Evolutionary conservation across 2,329 filamentous ascomycete genomes (phyloP), one percentile per base, ranked within the genome.

Genomic region (Fusarium sp.): DNA sequence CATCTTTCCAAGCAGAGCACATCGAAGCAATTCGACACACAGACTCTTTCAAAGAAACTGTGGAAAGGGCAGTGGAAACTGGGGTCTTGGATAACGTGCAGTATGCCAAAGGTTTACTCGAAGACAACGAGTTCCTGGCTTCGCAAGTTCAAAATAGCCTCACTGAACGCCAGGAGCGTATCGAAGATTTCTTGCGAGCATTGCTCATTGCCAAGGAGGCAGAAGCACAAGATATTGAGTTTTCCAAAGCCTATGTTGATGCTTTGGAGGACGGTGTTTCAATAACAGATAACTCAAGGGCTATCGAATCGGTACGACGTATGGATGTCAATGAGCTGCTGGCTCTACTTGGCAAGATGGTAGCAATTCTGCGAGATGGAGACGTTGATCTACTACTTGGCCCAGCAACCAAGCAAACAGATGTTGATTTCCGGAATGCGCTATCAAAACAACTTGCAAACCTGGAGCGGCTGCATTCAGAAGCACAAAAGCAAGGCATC

Each of bases 21-120:
- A 78, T 91, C 10, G 88, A 93, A 70, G 89, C 90, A 13, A 78
- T 92, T 10, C 87, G 92, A 37, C 90, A 87, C 61, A 80, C 93
- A 19, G 84, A 87, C 4, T 95, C 93, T 3, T 94, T 94, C 73
- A 87, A 84, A 54, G 78, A 76, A n/a, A 77, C 81, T 31, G 80
- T 89, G 10, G 87, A 90, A 71, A 72, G 71, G 6, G 76, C 81
- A 6, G 72, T 89, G 10, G 80, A 85, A 19, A 79, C 79, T 11
- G 77, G 81, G 13, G 76, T 81, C n/a, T 57, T 81, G 7, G 73
- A 77, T 25, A 79, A 80, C 43, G 84, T 89, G 16, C 83, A 82
- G 34, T 71, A 77, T 49, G 79, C 79, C 30, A 75, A 74, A 60
- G 78, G 79, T 9, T 77, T 93, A 21, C 81, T 94, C 1, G 83